These are phyloP conservation scores for Syzygium grande DNA, from an alignment of 345 rosid species.

Conservation along the genomic window DNA sequence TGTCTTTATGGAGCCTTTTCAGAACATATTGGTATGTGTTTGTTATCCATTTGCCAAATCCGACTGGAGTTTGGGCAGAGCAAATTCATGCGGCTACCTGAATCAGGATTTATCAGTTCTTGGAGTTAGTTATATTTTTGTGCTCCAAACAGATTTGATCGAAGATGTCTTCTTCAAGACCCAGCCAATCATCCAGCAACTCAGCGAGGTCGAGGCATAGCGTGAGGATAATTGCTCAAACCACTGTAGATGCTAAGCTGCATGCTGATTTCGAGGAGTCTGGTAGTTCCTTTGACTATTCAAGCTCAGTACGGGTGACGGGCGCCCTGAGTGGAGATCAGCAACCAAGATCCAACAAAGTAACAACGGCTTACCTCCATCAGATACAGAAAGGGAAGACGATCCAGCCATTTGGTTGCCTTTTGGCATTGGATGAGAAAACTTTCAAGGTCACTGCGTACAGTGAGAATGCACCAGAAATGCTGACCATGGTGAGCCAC, in stretches of 20 bases:
- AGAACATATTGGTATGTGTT: neutral
- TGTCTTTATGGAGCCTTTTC: neutral
- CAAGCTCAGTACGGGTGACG: conserved; percentile 63
- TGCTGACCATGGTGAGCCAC: conserved; percentile 83
- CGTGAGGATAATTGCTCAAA: conserved; percentile 83
- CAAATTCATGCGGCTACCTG: neutral
- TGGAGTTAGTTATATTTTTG: neutral
- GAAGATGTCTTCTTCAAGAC: conserved; percentile 82
- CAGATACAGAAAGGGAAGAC: conserved; percentile 93
- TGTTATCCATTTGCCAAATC: neutral
- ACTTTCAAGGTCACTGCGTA: conserved; percentile 78
- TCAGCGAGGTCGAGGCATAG: conserved; percentile 73
- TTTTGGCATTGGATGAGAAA: conserved; percentile 88
- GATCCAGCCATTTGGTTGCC: conserved; percentile 96
- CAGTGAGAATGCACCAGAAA: conserved; percentile 89
- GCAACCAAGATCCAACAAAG: conserved; percentile 70
- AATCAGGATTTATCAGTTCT: neutral
- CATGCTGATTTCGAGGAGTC: conserved; percentile 89
- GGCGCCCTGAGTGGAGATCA: conserved; percentile 26
- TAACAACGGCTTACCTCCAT: conserved; percentile 85
- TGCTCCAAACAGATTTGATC: conserved; percentile 4
- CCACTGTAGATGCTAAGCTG: conserved; percentile 85
- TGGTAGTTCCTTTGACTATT: conserved; percentile 85
- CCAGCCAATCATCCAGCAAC: conserved; percentile 59
- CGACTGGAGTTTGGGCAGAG: neutral